These are phyloP conservation scores for Oehlia diaphana DNA, from an alignment of 192 early-diverging fungal species.

Conservation along the genomic window DNA sequence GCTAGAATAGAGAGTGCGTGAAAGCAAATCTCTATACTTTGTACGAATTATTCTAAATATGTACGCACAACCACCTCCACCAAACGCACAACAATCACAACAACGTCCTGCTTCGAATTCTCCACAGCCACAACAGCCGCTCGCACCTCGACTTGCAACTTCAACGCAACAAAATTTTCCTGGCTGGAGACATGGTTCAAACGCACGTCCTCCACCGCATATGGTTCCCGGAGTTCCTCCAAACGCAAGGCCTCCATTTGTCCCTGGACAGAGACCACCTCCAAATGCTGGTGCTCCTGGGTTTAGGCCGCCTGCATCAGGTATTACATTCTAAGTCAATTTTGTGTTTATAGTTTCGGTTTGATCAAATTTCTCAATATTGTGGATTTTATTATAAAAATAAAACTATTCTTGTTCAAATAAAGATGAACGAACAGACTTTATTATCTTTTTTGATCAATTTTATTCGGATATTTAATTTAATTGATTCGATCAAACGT, in stretches of 20 bases:
- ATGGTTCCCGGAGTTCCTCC: not conserved
- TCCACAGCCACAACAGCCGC: slow-evolving; percentile 23
- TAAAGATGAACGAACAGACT: no score
- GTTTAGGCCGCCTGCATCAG: slow-evolving; percentile 35
- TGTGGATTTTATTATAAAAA: not conserved
- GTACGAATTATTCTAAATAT: not conserved
- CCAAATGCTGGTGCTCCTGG: slow-evolving; percentile 23
- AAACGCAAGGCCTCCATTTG: slow-evolving; percentile 11
- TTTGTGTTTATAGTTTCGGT: not conserved
- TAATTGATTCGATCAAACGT: not conserved
- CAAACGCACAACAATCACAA: slow-evolving; percentile 15
- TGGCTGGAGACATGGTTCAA: slow-evolving; percentile 17
- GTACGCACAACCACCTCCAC: slow-evolving; percentile 15
- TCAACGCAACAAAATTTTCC: slow-evolving; percentile 19
- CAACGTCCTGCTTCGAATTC: slow-evolving; percentile 16
- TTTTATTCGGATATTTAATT: no score
- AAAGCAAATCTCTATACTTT: no score
- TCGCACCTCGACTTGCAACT: slow-evolving; percentile 9
- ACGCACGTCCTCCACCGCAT: slow-evolving; percentile 37
- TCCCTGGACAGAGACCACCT: slow-evolving; percentile 32
- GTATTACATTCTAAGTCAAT: slow-evolving; percentile 34
- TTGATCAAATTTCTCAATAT: slow-evolving; percentile 25
- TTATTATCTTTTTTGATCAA: not conserved
- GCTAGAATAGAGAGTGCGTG: no score
- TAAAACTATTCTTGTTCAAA: no score